phyloP scores from a whole-genome alignment of 2,329 filamentous ascomycete species.

The Neofusicoccum kwambonambiense region DNA sequence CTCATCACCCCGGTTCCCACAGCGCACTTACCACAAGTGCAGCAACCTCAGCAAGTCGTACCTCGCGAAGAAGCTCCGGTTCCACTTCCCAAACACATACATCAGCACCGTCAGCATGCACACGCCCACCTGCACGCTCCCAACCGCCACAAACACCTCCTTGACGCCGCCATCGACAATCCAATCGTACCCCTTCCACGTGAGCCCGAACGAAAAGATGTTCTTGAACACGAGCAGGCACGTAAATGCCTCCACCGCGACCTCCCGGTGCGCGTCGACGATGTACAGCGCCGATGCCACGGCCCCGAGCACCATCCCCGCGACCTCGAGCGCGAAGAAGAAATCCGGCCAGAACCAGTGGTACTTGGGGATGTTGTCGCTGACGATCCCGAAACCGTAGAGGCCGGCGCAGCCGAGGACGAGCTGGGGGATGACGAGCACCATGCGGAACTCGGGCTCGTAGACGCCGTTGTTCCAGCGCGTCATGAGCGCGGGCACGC shows the following conservation, averaged over 20 bases:
- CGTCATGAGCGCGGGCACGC: conserved; percentile 68
- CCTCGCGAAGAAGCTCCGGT: conserved; percentile 32
- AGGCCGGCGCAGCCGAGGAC: conserved; percentile 75
- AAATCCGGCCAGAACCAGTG: conserved; percentile 73
- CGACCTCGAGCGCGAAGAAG: conserved; percentile 81
- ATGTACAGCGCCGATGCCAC: conserved; percentile 85
- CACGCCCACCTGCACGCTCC: conserved; percentile 73
- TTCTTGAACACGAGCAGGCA: conserved; percentile 93
- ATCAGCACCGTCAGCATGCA: conserved; percentile 73
- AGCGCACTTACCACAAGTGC: conserved; percentile 1
- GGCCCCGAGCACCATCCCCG: conserved; percentile 88
- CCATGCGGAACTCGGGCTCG: conserved; percentile 62
- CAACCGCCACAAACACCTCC: conserved; percentile 68
- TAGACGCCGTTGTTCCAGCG: conserved; percentile 68
- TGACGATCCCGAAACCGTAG: conserved; percentile 79
- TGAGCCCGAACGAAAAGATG: conserved; percentile 83
- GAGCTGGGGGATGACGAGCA: conserved; percentile 80
- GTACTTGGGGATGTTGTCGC: conserved; percentile 60
- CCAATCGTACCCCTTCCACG: conserved; percentile 84
- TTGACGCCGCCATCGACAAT: conserved; percentile 62
- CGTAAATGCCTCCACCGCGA: conserved; percentile 85
- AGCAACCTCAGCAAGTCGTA: conserved; percentile 30
- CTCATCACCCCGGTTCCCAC: no score
- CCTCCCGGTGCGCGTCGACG: conserved; percentile 88
- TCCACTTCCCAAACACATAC: conserved; percentile 41